A percentile compares a stretch with the other conserved stretches of the same genome.
Evolutionary conservation across 371 early-diverging fungal species (phyloP).

Genomic region (Mucor ambiguus): DNA sequence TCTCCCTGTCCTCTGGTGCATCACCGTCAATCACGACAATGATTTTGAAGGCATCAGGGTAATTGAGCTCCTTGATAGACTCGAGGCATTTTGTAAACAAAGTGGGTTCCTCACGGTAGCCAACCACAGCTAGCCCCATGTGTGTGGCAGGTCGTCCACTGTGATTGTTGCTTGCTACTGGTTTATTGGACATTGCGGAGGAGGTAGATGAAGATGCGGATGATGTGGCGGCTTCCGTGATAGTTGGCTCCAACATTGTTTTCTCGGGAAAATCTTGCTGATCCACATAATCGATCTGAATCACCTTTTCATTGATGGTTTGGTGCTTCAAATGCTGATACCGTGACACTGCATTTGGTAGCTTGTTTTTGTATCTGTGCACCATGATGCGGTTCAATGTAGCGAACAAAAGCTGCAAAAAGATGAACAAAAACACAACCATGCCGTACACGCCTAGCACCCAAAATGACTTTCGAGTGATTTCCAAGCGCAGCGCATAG

Average conservation of each 20-base stretch:
- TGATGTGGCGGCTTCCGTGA: neutral
- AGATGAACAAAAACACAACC: slow-evolving; percentile 43
- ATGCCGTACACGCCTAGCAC: slow-evolving; percentile 49
- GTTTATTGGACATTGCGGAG: slow-evolving; percentile 4
- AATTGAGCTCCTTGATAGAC: slow-evolving; percentile 51
- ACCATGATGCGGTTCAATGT: slow-evolving; percentile 40
- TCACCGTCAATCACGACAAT: slow-evolving; percentile 67
- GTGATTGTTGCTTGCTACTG: neutral
- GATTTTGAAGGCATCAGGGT: slow-evolving; percentile 56
- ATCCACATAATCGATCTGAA: slow-evolving; percentile 4
- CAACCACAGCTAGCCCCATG: slow-evolving; percentile 57
- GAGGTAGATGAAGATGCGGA: neutral
- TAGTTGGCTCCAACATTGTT: neutral
- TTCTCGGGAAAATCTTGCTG: slow-evolving; percentile 2
- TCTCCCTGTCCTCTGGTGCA: slow-evolving; percentile 58
- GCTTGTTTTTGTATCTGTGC: slow-evolving; percentile 15
- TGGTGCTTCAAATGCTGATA: neutral
- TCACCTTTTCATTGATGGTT: slow-evolving; percentile 6
- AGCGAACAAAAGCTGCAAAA: slow-evolving; percentile 46
- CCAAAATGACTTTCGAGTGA: slow-evolving; percentile 34
- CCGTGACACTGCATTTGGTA: slow-evolving; percentile 10
- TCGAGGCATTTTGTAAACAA: slow-evolving; percentile 61
- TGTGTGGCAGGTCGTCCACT: slow-evolving; percentile 24
- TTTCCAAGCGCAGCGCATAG: slow-evolving; percentile 38
- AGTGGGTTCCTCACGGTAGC: slow-evolving; percentile 65